These are phyloP conservation scores for Bipolaris victoriae DNA, from an alignment of 2,329 filamentous ascomycete genomes.

Conservation along the genomic window DNA sequence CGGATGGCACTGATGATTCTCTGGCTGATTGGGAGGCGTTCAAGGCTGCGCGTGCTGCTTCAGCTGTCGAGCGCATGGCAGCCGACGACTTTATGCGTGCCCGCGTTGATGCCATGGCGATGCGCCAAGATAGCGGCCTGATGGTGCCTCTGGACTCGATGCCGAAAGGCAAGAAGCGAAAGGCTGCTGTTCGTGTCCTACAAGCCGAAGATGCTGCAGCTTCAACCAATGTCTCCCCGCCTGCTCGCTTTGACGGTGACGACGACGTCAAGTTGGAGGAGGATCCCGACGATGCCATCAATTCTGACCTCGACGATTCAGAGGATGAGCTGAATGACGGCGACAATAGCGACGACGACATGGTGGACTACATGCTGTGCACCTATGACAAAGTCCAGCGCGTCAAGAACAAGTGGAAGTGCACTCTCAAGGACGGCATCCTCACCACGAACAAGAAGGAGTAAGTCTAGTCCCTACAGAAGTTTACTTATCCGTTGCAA, in stretches of 20 bases:
- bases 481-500: not conserved
- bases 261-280: slow-evolving; percentile 62
- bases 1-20: slow-evolving; percentile 74
- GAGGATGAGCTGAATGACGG: slow-evolving; percentile 83
- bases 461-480: slow-evolving; percentile 53
- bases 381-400: slow-evolving; percentile 99
- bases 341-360: slow-evolving; percentile 83
- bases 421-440: slow-evolving; percentile 94
- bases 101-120: slow-evolving; percentile 69
- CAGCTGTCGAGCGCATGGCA: slow-evolving; percentile 58
- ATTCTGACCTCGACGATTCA: slow-evolving; percentile 94
- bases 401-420: slow-evolving; percentile 98
- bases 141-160: slow-evolving; percentile 74
- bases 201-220: slow-evolving; percentile 62
- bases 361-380: slow-evolving; percentile 93
- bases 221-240: slow-evolving; percentile 31
- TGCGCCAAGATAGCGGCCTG: slow-evolving; percentile 74
- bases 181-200: slow-evolving; percentile 43
- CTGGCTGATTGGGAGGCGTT: slow-evolving; percentile 64
- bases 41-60: slow-evolving; percentile 63
- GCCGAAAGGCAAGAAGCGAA: slow-evolving; percentile 51
- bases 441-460: slow-evolving; percentile 93
- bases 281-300: slow-evolving; percentile 91
- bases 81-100: slow-evolving; percentile 72
- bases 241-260: slow-evolving; percentile 61